Base-by-base conservation (phyloP, 768 basidiomycete genomes). In the Gautieria morchelliformis region DNA sequence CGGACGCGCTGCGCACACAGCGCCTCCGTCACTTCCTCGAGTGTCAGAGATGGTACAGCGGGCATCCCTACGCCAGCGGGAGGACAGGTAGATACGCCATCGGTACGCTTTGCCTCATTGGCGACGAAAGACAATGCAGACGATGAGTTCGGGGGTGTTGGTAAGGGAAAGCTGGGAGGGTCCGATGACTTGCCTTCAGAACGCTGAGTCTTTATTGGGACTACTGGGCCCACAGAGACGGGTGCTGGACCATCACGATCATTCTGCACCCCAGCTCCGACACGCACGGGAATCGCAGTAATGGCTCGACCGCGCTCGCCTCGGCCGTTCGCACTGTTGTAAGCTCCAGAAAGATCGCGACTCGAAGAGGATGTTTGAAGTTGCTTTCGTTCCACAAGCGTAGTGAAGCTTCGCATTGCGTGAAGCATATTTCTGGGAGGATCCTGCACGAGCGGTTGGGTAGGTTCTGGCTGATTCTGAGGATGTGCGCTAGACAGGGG, bases 121-220 rank as follows among this genome's bases (percentile, higher is more conserved):
- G 46, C 33, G 30, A 49, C 17, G 19, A 48, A 37, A 32, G 56
- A 57, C 14, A 57, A 46, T 30, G 56, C 42, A n/a, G 45, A 40
- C 15, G 56, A 47, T 10, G 56, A 57, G 45, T 37, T 48, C 5
- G 56, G 56, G 3, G 56, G 56, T 17, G 56, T 57, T 10, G 56
- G 56, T 35, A 57, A 50, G 32, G 47, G 33, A 47, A 44, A 46
- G n/a, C 56, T 48, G 19, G 56, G n/a, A 1, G 37, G 56, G 12
- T 37, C 24, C n/a, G 27, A 15, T 14, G 53, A 55, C 24, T 49
- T 2, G 48, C 30, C 42, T 22, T 44, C 42, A 44, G 42, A 19
- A 44, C 42, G 42, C 42, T n/a, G 42, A 9, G n/a, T 44, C 20
- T 44, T 9, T 7, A 44, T 37, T 37, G 35, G 35, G 9, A 9